Conservation (phyloP, 495 filamentous ascomycete genomes). For the Lentithecium fluviatile region DNA sequence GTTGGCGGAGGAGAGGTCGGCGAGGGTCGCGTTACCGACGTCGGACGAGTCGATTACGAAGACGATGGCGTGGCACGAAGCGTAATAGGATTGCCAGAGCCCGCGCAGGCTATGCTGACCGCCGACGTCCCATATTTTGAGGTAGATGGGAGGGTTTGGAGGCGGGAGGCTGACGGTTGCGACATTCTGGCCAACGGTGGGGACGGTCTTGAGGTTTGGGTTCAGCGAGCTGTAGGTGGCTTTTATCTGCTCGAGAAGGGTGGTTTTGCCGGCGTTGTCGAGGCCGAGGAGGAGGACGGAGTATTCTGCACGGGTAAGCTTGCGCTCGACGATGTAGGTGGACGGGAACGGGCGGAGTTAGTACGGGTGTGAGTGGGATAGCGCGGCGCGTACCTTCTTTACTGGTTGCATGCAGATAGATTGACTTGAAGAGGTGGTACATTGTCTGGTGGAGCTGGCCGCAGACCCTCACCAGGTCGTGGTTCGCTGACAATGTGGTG, state of each 20-base stretch:
- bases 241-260: conserved; percentile 94
- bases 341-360: not conserved
- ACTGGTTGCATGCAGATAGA: conserved; percentile 90
- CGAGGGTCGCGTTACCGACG: conserved; percentile 72
- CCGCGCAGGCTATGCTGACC: conserved; percentile 85
- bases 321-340: not conserved
- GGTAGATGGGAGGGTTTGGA: conserved; percentile 91
- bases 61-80: conserved; percentile 90
- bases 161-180: conserved; percentile 80
- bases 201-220: conserved; percentile 68
- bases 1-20: conserved; percentile 4
- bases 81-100: conserved; percentile 95
- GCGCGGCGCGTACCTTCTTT: conserved; percentile 70
- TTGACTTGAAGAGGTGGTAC: conserved; percentile 95
- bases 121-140: conserved; percentile 98
- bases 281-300: conserved; percentile 95
- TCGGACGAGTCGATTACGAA: conserved; percentile 95
- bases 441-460: conserved; percentile 50
- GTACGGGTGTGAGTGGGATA: not conserved
- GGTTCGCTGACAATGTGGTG: conserved; percentile 2
- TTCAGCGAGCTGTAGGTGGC: conserved; percentile 57
- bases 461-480: conserved; percentile 13
- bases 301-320: conserved; percentile 64
- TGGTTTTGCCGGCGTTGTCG: conserved; percentile 98
- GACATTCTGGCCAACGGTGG: conserved; percentile 97